These are phyloP conservation scores for Serendipita sp. DNA, from an alignment of 768 basidiomycete species.

Conservation along the genomic window DNA sequence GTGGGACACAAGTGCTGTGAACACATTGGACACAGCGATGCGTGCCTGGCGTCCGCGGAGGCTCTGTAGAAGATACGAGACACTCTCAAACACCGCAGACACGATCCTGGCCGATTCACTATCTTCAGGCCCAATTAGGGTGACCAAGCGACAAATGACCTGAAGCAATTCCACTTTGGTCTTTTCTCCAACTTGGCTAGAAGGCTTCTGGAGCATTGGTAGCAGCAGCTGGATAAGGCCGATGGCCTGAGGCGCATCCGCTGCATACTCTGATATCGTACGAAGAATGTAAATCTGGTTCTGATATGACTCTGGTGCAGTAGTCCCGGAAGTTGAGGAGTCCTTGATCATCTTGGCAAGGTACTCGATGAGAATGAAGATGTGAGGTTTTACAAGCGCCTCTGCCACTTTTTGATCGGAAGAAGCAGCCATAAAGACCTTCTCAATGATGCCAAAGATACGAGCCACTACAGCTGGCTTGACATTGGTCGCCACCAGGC, in stretches of 20 bases:
- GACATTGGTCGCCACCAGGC: constrained; percentile 66
- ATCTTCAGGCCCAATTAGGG: constrained; percentile 46
- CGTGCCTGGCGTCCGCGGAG: constrained; percentile 59
- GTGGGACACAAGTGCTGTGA: constrained; percentile 18
- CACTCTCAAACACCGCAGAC: constrained; percentile 39
- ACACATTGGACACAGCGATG: constrained; percentile 26
- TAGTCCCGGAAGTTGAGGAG: constrained; percentile 36
- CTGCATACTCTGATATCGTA: constrained; percentile 56
- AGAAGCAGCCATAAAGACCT: constrained; percentile 34
- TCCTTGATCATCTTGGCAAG: constrained; percentile 53
- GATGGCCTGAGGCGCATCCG: constrained; percentile 53
- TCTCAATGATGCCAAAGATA: constrained; percentile 75
- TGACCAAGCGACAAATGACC: constrained; percentile 49
- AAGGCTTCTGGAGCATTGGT: constrained; percentile 64
- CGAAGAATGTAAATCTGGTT: constrained; percentile 74
- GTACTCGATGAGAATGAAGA: constrained; percentile 53
- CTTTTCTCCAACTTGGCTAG: constrained; percentile 66
- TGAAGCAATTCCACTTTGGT: constrained; percentile 68
- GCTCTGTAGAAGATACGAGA: constrained; percentile 63
- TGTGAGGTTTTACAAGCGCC: constrained; percentile 48
- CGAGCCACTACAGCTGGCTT: constrained; percentile 68
- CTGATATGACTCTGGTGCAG: constrained; percentile 38
- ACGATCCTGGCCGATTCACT: constrained; percentile 30
- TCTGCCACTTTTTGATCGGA: constrained; percentile 38
- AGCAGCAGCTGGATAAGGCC: constrained; percentile 55